Evolutionary conservation across 352 stramenopile species (phyloP).

Genomic region (Globisporangium ultimum): DNA sequence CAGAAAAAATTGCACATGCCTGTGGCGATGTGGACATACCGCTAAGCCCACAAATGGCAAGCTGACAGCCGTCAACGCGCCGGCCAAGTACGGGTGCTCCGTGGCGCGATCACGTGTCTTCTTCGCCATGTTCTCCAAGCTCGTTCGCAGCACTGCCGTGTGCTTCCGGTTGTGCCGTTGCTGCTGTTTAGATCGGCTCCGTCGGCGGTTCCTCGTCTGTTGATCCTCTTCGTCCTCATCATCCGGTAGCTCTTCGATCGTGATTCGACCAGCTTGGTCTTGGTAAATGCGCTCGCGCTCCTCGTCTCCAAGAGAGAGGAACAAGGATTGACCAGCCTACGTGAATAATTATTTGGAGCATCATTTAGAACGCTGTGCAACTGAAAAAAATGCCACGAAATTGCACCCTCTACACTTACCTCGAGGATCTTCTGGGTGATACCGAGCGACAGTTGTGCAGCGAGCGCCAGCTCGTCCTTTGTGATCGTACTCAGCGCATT

Average conservation of each 20-base stretch:
- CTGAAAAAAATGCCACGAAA: too few species aligned
- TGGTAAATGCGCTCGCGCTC: conserved; percentile 30
- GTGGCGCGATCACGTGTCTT: conserved; percentile 33
- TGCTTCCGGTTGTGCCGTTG: conserved; percentile 30
- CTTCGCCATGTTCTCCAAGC: conserved; percentile 40
- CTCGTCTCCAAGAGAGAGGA: conserved; percentile 71
- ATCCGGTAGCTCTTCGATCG: conserved; percentile 60
- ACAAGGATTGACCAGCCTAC: conserved; percentile 48
- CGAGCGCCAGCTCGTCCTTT: conserved; percentile 61
- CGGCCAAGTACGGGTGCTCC: conserved; percentile 61
- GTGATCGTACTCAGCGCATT: conserved; percentile 72
- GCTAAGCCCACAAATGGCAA: conserved; percentile 77
- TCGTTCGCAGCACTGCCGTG: conserved; percentile 37
- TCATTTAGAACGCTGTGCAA: too few species aligned
- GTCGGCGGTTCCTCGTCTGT: conserved; percentile 7
- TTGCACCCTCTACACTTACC: neutral
- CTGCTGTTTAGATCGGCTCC: conserved; percentile 11
- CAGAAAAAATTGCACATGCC: neutral
- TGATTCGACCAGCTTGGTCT: conserved; percentile 55
- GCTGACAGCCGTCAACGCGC: conserved; percentile 49
- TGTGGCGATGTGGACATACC: conserved; percentile 26
- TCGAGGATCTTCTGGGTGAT: conserved; percentile 73
- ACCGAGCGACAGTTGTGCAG: conserved; percentile 66
- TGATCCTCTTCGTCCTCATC: conserved; percentile 19
- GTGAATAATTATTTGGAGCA: too few species aligned